A percentile compares a stretch with the other conserved stretches of the same genome.
phyloP scores from a whole-genome alignment of 2,329 filamentous ascomycete species.

The Capronia coronata region DNA sequence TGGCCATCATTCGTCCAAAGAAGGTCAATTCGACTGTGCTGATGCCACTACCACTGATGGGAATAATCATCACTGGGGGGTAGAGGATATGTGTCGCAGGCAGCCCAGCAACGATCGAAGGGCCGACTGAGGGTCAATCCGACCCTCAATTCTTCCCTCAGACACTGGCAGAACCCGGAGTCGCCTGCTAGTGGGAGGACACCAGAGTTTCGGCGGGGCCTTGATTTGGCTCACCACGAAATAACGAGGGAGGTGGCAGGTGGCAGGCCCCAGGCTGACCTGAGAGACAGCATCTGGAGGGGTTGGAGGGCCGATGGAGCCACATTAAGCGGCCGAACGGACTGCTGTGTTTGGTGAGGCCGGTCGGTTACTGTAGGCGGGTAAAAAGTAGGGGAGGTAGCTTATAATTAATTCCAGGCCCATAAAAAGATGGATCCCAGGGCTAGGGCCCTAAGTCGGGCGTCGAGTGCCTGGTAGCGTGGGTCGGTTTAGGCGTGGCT shows the following conservation, averaged over 20 bases:
- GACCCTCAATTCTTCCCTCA: not conserved
- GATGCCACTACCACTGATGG: too few relatives aligned
- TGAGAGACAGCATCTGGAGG: not conserved
- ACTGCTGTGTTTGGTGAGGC: not conserved
- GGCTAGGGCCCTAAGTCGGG: too few relatives aligned
- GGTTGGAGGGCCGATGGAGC: not conserved
- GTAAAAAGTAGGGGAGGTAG: too few relatives aligned
- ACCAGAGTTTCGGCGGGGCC: slow-evolving; percentile 10
- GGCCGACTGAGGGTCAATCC: not conserved
- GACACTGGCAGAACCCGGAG: not conserved
- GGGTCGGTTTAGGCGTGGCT: not conserved
- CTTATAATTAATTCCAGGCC: not conserved
- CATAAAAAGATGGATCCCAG: not conserved
- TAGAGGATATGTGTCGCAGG: not conserved
- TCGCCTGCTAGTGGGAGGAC: not conserved
- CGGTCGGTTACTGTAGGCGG: too few relatives aligned
- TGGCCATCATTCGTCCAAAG: not conserved
- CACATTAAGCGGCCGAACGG: not conserved
- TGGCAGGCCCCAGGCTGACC: not conserved
- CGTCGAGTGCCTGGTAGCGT: not conserved
- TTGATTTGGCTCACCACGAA: not conserved
- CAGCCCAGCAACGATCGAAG: not conserved
- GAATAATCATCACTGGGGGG: too few relatives aligned
- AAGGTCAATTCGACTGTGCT: not conserved
- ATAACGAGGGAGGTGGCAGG: not conserved